Base-by-base conservation (phyloP, 257 asterid species). In the Nicotiana otophora region DNA sequence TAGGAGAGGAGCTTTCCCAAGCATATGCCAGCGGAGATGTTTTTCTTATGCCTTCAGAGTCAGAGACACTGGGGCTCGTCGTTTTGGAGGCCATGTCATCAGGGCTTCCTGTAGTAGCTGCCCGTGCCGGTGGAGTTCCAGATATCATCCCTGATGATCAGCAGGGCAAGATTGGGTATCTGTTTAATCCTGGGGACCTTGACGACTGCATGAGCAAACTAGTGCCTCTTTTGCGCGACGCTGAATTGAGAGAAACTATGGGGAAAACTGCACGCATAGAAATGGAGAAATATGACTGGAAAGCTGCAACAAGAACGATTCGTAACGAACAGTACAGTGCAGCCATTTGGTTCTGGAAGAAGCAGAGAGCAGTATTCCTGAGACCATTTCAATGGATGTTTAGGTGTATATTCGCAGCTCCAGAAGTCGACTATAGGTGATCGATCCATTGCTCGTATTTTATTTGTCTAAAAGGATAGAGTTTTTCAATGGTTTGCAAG, bases 51-150 rank as follows among this genome's bases (percentile, higher is more conserved):
- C 99, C 99, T 64, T 95, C 99, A 19, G 99, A 95, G 81, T 95
- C 99, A 0, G 99, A 95, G 86, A 95, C 99, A 5, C 92, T 95
- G 3, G 99, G 99, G 0, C 96, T 91, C 0, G 99, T 95, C 0
- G 98, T 95, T 5, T 81, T 96, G 81, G 99, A 96, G 83, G 99
- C 99, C 74, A 94, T 94, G 99, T 93, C 99, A 3, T 96, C 99
- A 0, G 98, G 98, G 19, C 92, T 96, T 48, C 97, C 99, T 0
- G 99, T 93, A 15, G 93, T 96, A 7, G 98, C 98, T 34, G 98
- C 97, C 62, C 97, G 98, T 68, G 99, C 99, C 0, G 99, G 99
- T 63, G 99, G 99, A 63, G 93, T 96, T 84, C 97, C 97, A 1
- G 99, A 94, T 61, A 96, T 93, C 66, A 88, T 96, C 33, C 97